phyloP scores from a whole-genome alignment of 2,329 filamentous ascomycete species.

The Ophiosphaerella korrae region DNA sequence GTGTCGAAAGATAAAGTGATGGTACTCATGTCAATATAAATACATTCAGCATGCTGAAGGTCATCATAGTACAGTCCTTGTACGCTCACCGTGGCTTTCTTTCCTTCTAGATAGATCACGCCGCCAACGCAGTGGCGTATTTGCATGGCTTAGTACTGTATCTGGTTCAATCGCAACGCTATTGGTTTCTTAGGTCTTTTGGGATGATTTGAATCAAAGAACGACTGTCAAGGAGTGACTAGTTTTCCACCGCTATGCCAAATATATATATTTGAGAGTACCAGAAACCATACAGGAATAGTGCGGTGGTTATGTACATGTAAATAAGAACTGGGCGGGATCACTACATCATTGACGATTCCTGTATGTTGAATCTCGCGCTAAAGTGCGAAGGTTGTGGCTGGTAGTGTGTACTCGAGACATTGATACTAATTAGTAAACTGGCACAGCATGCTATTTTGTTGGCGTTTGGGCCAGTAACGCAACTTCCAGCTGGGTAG shows the following conservation, averaged over 20 bases:
- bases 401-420: background rate
- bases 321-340: background rate
- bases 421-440: background rate
- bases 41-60: background rate
- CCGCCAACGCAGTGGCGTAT: constrained; percentile 7
- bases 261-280: too few species aligned
- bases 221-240: too few species aligned
- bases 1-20: background rate
- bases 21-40: background rate
- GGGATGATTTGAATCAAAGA: background rate
- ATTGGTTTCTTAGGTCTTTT: background rate
- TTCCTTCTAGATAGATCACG: background rate
- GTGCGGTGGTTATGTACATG: background rate
- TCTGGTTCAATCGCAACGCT: background rate
- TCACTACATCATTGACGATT: background rate
- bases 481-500: background rate
- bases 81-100: too few species aligned
- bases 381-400: background rate
- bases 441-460: background rate
- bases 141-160: constrained; percentile 4
- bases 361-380: background rate
- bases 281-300: background rate
- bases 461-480: background rate
- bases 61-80: too few species aligned
- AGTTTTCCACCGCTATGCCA: too few species aligned